These are phyloP conservation scores for Mycena epipterygia DNA, from an alignment of 768 basidiomycete genomes.

Conservation along the genomic window DNA sequence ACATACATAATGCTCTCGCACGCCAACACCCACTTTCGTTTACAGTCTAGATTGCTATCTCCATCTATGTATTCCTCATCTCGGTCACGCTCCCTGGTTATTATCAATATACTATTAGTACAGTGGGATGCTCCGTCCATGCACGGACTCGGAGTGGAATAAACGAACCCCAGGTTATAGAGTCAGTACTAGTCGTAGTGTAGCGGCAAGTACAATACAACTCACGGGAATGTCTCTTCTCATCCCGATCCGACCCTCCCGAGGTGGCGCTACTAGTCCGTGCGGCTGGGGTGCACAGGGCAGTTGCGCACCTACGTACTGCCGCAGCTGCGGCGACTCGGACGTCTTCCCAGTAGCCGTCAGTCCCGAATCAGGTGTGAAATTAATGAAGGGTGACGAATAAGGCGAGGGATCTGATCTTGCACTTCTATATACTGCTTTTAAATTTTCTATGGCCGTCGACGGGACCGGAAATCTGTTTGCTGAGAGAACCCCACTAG, in stretches of 20 bases:
- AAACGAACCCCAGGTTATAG: too few species aligned
- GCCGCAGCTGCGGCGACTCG: neutral
- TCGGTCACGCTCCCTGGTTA: constrained; percentile 30
- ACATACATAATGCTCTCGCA: constrained; percentile 34
- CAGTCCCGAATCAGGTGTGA: neutral
- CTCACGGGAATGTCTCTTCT: constrained; percentile 18
- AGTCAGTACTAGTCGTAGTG: too few species aligned
- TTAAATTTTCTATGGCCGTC: neutral
- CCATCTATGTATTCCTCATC: constrained; percentile 30
- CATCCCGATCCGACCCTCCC: constrained; percentile 17
- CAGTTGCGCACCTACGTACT: constrained; percentile 11
- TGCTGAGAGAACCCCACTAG: too few species aligned
- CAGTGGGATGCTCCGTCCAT: neutral
- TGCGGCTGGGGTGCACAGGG: neutral
- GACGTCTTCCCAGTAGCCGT: too few species aligned
- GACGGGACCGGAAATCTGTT: too few species aligned
- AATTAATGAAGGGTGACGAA: constrained; percentile 4
- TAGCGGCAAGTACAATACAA: neutral
- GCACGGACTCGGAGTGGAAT: too few species aligned
- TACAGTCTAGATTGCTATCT: constrained; percentile 35
- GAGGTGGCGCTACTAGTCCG: constrained; percentile 3
- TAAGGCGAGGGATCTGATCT: constrained; percentile 6
- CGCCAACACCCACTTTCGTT: constrained; percentile 31
- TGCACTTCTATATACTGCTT: too few species aligned
- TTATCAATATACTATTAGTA: constrained; percentile 27